These are phyloP conservation scores for Sporisorium exsertum DNA, from an alignment of 1,284 basidiomycete species.

Conservation along the genomic window DNA sequence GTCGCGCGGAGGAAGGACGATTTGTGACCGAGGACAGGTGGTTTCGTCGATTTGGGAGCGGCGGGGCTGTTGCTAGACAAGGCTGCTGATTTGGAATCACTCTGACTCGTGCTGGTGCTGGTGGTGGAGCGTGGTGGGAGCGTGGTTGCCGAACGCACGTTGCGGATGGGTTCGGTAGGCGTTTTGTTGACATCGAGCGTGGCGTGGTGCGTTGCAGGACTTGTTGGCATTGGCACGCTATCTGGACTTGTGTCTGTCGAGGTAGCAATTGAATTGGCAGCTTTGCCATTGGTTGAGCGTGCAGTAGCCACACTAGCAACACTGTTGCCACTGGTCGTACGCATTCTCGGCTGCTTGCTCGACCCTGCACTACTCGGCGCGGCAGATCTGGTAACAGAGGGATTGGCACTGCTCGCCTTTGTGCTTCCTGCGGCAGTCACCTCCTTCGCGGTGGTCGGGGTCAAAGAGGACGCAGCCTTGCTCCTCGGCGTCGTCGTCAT, in stretches of 20 bases:
- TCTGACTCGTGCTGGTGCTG: neutral
- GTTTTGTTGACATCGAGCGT: constrained; percentile 22
- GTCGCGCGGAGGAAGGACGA: constrained; percentile 46
- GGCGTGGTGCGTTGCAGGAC: neutral
- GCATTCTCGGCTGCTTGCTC: constrained; percentile 4
- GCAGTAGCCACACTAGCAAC: constrained; percentile 12
- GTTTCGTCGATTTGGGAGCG: neutral
- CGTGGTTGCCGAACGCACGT: constrained; percentile 16
- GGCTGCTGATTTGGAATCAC: neutral
- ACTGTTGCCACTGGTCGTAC: constrained; percentile 20
- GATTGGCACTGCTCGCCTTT: neutral
- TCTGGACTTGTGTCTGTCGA: neutral
- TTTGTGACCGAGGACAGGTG: constrained; percentile 11
- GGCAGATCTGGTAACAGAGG: neutral
- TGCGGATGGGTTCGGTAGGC: constrained; percentile 21
- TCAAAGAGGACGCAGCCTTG: neutral
- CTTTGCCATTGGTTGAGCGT: neutral
- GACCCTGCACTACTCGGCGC: neutral
- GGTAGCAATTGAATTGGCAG: neutral
- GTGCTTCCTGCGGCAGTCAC: neutral
- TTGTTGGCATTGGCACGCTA: constrained; percentile 4
- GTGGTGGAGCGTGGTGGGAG: constrained; percentile 9
- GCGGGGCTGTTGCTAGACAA: constrained; percentile 17
- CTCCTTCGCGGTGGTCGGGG: neutral
- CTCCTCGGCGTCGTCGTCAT: neutral